These are phyloP conservation scores for Aspergillus spinulosporus DNA, from an alignment of 2,329 filamentous ascomycete species.

Conservation along the genomic window DNA sequence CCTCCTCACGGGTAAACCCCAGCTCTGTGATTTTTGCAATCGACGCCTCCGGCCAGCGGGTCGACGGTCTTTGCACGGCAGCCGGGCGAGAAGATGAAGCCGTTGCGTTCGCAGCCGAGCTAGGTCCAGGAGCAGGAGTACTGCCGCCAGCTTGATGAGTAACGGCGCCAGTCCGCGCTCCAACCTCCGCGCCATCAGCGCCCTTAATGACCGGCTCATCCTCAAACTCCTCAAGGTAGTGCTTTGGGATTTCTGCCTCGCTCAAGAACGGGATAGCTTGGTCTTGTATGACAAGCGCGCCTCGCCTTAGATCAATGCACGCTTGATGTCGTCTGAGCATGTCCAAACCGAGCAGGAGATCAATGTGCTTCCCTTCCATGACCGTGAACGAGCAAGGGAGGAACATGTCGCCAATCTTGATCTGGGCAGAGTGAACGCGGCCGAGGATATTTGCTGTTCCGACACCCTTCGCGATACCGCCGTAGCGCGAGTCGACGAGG, in stretches of 20 bases:
- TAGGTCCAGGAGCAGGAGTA: constrained; percentile 18
- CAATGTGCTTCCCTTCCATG: constrained; percentile 98
- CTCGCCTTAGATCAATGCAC: constrained; percentile 80
- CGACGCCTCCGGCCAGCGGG: constrained; percentile 58
- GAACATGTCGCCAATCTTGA: constrained; percentile 85
- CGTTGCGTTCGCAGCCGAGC: constrained; percentile 19
- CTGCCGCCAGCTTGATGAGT: constrained; percentile 38
- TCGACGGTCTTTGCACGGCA: constrained; percentile 26
- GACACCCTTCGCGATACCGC: constrained; percentile 88
- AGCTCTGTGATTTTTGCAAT: constrained; percentile 75
- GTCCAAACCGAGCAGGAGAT: constrained; percentile 87
- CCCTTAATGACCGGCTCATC: constrained; percentile 83
- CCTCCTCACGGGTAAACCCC: constrained; percentile 74
- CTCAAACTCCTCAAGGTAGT: constrained; percentile 67
- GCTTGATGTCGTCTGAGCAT: constrained; percentile 98
- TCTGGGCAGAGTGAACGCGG: constrained; percentile 90
- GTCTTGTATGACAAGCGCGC: constrained; percentile 83
- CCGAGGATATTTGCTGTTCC: constrained; percentile 93
- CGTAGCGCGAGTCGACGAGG: constrained; percentile 87
- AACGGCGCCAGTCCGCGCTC: constrained; percentile 73
- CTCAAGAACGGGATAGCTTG: constrained; percentile 86
- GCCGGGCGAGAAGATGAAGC: constrained; percentile 28
- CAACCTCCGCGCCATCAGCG: constrained; percentile 85
- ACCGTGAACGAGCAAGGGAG: constrained; percentile 96
- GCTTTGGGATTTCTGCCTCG: constrained; percentile 88